phyloP scores from a whole-genome alignment of 2,329 filamentous ascomycete genomes.

The Nothophaeocryptopus gaeumannii region DNA sequence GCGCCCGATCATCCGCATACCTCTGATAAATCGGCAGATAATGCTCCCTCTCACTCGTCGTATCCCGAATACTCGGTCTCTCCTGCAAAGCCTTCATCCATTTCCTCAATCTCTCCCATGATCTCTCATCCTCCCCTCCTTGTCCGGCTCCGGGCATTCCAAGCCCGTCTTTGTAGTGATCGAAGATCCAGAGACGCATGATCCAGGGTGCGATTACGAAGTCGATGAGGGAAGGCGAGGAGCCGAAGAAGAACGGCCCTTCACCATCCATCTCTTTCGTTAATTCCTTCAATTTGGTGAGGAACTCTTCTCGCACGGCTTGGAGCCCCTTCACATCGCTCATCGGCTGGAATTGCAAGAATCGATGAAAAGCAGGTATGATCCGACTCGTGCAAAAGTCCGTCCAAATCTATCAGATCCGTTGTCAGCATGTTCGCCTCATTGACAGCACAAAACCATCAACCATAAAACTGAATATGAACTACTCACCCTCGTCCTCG shows the following conservation, averaged over 20 bases:
- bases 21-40: conserved; percentile 65
- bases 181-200: conserved; percentile 65
- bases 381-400: conserved; percentile 68
- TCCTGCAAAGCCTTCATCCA: conserved; percentile 61
- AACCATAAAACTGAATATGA: not conserved
- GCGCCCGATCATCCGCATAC: conserved; percentile 48
- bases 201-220: conserved; percentile 68
- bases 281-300: conserved; percentile 59
- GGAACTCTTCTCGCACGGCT: conserved; percentile 57
- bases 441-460: too few species aligned
- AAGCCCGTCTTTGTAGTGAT: conserved; percentile 67
- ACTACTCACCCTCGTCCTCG: conserved; percentile 60
- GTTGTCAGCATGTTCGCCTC: too few species aligned
- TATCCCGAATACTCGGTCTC: conserved; percentile 63
- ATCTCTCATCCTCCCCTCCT: conserved; percentile 52
- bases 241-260: conserved; percentile 68
- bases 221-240: conserved; percentile 65
- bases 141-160: conserved; percentile 46
- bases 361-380: conserved; percentile 66
- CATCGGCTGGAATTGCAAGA: conserved; percentile 49
- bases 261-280: conserved; percentile 58
- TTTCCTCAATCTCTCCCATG: conserved; percentile 63
- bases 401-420: too few species aligned
- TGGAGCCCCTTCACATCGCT: conserved; percentile 42
- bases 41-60: conserved; percentile 64